A percentile compares a stretch with the other conserved stretches of the same genome.
Conservation (phyloP, 2,329 filamentous ascomycete genomes). For the Xylariaceae sp. region DNA sequence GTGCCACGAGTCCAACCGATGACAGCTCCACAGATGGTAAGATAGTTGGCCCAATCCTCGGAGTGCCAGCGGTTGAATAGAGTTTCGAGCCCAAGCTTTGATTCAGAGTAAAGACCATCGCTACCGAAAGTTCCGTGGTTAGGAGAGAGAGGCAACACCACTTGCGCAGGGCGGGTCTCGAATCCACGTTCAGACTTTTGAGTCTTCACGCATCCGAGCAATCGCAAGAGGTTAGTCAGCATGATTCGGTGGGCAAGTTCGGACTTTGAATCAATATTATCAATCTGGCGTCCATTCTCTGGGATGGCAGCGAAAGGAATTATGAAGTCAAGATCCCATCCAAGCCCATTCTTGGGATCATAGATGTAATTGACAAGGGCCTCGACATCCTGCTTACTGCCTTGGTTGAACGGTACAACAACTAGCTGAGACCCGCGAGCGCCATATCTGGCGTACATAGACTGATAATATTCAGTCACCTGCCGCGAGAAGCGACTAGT, state of each 20-base stretch:
- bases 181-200: conserved; percentile 89
- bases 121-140: conserved; percentile 99
- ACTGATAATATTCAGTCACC: conserved; percentile 98
- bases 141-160: conserved; percentile 92
- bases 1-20: conserved; percentile 99
- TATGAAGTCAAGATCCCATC: conserved; percentile 97
- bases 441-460: conserved; percentile 95
- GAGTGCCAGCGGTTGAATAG: conserved; percentile 99
- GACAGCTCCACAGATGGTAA: conserved; percentile 96
- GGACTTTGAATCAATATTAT: conserved; percentile 94
- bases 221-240: conserved; percentile 93
- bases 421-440: conserved; percentile 95
- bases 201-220: conserved; percentile 87
- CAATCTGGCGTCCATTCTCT: conserved; percentile 96
- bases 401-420: conserved; percentile 98
- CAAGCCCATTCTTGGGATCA: conserved; percentile 92
- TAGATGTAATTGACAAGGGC: conserved; percentile 96
- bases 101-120: conserved; percentile 97
- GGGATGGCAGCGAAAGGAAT: conserved; percentile 97
- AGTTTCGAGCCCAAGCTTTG: conserved; percentile 95
- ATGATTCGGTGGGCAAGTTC: conserved; percentile 98
- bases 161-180: conserved; percentile 94
- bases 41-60: conserved; percentile 95
- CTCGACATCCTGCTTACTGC: conserved; percentile 97
- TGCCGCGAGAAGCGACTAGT: conserved; percentile 96